Conservation (phyloP, 306 rosid genomes). For the Rosa lucieae region DNA sequence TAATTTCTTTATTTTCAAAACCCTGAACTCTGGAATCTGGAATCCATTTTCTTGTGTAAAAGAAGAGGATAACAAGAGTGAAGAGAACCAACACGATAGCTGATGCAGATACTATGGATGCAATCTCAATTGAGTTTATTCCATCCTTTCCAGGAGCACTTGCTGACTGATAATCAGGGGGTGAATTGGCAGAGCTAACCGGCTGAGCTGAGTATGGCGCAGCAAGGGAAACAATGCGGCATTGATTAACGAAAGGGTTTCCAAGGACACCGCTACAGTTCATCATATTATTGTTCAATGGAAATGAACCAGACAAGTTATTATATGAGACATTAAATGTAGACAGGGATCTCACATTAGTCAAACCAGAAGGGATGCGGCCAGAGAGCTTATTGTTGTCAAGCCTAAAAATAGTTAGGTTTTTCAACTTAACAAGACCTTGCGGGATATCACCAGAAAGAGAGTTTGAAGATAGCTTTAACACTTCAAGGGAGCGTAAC, state of each 20-base stretch:
- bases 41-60: constrained; percentile 42
- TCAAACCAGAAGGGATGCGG: constrained; percentile 25
- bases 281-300: constrained; percentile 26
- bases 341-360: constrained; percentile 25
- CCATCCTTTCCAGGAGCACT: constrained; percentile 10
- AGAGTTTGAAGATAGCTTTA: constrained; percentile 36
- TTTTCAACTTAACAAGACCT: constrained; percentile 31
- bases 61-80: constrained; percentile 33
- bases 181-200: background rate
- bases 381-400: constrained; percentile 30
- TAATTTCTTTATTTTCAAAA: constrained; percentile 34
- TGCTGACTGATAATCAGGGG: constrained; percentile 9
- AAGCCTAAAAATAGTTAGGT: constrained; percentile 33
- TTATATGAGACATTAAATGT: constrained; percentile 26
- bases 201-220: constrained; percentile 20
- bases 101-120: constrained; percentile 39
- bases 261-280: constrained; percentile 30
- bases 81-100: constrained; percentile 28
- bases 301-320: constrained; percentile 32
- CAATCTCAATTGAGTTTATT: constrained; percentile 31
- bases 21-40: constrained; percentile 42
- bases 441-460: constrained; percentile 38
- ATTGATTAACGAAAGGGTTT: constrained; percentile 26
- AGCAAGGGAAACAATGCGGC: constrained; percentile 19
- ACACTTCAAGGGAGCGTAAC: constrained; percentile 31